Evolutionary conservation across 2,329 filamentous ascomycete species (phyloP), one percentile per base, ranked within the genome.

Genomic region (Ophiosphaerella korrae): DNA sequence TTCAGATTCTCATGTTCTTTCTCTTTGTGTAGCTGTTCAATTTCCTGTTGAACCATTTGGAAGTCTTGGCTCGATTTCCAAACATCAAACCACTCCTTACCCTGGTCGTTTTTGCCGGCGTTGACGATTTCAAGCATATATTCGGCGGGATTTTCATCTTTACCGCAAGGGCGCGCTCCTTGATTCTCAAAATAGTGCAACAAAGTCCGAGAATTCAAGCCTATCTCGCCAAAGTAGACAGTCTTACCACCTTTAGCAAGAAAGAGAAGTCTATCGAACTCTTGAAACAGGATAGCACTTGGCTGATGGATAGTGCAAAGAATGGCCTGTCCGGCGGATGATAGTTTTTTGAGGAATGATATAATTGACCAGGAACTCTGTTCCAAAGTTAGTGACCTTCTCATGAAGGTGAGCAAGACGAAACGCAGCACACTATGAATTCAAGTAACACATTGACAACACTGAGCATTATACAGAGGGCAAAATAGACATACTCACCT

Each of bases 81-180:
- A 5, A 74, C 70, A 7, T 71, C 59, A 40, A 68, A 68, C 77
- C 76, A 79, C 50, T 78, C 74, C 52, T 62, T 34, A 0, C 62
- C 62, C 24, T 64, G 46, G 13, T 64, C 48, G 37, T 67, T 66
- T 33, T 67, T 66, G 13, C 71, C 71, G 23, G 69, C 64, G 45
- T 68, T 66, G 21, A 74, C 72, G 40, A 78, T 70, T 50, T 79
- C 77, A n/a, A 91, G 79, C 84, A 91, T 90, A 75, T 84, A 91
- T 72, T 92, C 88, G 1, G 88, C 88, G 0, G 88, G 88, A 59
- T 91, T 91, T 53, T 88, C 87, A 1, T 84, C 79, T 2, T 79
- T 71, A 7, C 77, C 78, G 50, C 88, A 88, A 39, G 75, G 72
- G 3, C 82, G 77, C 1, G 83, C 86, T 4, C 88, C 88, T 48